Evolutionary conservation across 2,329 filamentous ascomycete species (phyloP), one percentile per base, ranked within the genome.

Genomic region (Cyphellophora attinorum): DNA sequence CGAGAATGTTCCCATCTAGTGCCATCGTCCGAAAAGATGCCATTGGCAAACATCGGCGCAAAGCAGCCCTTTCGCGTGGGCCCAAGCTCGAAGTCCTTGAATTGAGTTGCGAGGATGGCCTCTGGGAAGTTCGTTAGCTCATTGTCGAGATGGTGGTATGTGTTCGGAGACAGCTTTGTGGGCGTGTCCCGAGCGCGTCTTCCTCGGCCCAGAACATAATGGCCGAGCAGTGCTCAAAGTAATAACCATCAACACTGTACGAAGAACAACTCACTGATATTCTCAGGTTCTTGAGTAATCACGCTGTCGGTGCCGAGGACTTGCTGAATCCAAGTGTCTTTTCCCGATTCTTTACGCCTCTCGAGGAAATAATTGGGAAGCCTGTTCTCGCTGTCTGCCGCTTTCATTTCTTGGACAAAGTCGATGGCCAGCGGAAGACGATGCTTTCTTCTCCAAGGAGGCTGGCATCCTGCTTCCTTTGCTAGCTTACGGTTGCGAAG

Each of bases 41-140:
- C 64, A 54, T 50, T 51, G 3, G 57, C 57, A 5, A 62, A 37
- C 29, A 61, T 38, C 3, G 51, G 55, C 13, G 78, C 81, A 65
- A 79, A 80, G 59, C 75, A 74, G 49, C 85, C 72, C 15, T 81
- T 82, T 13, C 93, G 63, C 44, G 84, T 59, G 42, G 76, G 60
- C 5, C 86, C 85, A 55, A 94, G 86, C 49, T 83, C 85, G 51
- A 79, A 94, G 49, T 91, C 81, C 39, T 63, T 63, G 54, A 94
- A 94, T 52, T 93, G 83, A 1, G 80, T 83, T 0, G 85, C 82
- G 10, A 94, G 64, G n/a, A 25, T 25, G n/a, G 21, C 21, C 21
- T 25, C n/a, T n/a, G n/a, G n/a, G n/a, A n/a, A n/a, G n/a, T n/a
- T n/a, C n/a, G n/a, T n/a, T n/a, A n/a, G n/a, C n/a, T n/a, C n/a